phyloP scores from a whole-genome alignment of 73 alveolate genomes.

The Paramecium caudatum region DNA sequence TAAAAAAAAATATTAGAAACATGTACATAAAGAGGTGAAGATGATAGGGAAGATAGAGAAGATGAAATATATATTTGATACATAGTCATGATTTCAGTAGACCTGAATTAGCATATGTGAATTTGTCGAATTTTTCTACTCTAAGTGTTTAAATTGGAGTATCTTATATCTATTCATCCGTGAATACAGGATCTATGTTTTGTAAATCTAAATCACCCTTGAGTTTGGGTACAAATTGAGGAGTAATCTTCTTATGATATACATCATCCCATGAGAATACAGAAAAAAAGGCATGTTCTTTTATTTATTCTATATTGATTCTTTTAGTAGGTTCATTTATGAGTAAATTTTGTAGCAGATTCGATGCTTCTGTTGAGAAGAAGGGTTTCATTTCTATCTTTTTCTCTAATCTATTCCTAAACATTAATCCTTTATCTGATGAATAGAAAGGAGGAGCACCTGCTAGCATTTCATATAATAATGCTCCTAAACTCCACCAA shows the following conservation, averaged over 20 bases:
- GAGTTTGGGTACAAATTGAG: conserved; percentile 72
- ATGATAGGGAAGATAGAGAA: neutral
- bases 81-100: neutral
- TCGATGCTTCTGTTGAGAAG: conserved; percentile 64
- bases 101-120: conserved; percentile 38
- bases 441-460: conserved; percentile 94
- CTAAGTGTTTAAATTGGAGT: conserved; percentile 3
- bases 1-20: neutral
- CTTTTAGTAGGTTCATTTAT: conserved; percentile 68
- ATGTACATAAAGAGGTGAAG: conserved; percentile 13
- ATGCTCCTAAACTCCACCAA: conserved; percentile 85
- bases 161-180: conserved; percentile 14
- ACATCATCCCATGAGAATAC: conserved; percentile 71
- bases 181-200: conserved; percentile 67
- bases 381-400: conserved; percentile 78
- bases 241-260: conserved; percentile 44
- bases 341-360: conserved; percentile 57
- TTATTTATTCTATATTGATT: conserved; percentile 62
- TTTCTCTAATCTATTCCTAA: conserved; percentile 79
- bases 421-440: conserved; percentile 83
- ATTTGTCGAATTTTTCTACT: neutral
- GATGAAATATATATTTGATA: neutral
- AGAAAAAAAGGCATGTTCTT: conserved; percentile 60
- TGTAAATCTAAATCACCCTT: conserved; percentile 69
- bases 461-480: conserved; percentile 89